Evolutionary conservation across 345 rosid species (phyloP).

Genomic region (Rubroshorea leprosula): DNA sequence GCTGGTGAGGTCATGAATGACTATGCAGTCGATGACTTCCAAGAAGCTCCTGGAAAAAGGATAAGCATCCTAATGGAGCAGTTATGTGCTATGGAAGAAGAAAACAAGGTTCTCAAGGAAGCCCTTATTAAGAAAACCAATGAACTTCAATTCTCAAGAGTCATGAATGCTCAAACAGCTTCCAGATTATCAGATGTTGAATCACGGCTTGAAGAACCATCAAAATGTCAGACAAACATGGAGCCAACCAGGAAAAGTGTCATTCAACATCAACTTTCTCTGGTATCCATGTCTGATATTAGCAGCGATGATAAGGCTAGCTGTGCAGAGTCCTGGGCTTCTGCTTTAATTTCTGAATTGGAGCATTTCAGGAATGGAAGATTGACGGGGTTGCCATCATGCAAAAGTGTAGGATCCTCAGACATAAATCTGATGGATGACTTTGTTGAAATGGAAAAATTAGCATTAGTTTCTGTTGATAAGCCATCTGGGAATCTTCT

Average conservation of each 20-base stretch:
- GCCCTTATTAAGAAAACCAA: slow-evolving; percentile 53
- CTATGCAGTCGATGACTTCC: slow-evolving; percentile 23
- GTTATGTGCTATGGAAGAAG: slow-evolving; percentile 62
- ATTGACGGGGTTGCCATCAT: slow-evolving; percentile 32
- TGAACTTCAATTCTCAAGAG: slow-evolving; percentile 71
- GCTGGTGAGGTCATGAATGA: slow-evolving; percentile 25
- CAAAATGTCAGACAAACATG: slow-evolving; percentile 30
- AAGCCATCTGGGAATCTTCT: slow-evolving; percentile 35
- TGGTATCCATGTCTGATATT: slow-evolving; percentile 58
- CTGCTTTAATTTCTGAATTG: slow-evolving; percentile 65
- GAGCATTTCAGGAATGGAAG: slow-evolving; percentile 62
- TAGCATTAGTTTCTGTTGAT: slow-evolving; percentile 54
- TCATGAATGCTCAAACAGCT: slow-evolving; percentile 55
- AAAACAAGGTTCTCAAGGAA: slow-evolving; percentile 70
- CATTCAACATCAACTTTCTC: slow-evolving; percentile 41
- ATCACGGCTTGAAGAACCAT: slow-evolving; percentile 49
- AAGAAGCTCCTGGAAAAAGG: slow-evolving; percentile 31
- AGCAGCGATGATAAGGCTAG: slow-evolving; percentile 68
- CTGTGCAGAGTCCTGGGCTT: slow-evolving; percentile 70
- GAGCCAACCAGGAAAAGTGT: slow-evolving; percentile 37
- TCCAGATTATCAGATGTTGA: slow-evolving; percentile 59
- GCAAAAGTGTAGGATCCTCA: slow-evolving; percentile 48
- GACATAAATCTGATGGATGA: slow-evolving; percentile 92
- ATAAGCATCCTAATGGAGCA: slow-evolving; percentile 55
- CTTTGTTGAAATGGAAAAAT: slow-evolving; percentile 90